Evolutionary conservation across 129 eudicot genomes (phyloP).

Genomic region (Smallanthus sonchifolius): DNA sequence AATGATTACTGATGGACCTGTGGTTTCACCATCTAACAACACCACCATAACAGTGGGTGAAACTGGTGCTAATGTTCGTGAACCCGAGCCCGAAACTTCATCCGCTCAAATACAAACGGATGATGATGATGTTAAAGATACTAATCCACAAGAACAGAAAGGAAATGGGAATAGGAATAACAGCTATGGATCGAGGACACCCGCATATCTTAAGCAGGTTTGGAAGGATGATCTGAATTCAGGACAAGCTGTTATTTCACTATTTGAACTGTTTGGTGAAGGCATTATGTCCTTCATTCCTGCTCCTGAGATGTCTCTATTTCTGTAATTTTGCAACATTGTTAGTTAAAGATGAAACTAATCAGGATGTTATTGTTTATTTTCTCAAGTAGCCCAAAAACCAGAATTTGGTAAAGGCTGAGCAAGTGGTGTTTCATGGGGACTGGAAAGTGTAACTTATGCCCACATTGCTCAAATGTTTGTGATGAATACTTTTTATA

Average conservation of each 20-base stretch:
- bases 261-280: constrained; percentile 58
- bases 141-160: background rate
- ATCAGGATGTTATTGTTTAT: background rate
- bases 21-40: constrained; percentile 22
- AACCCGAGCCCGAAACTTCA: constrained; percentile 29
- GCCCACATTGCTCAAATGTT: too few relatives aligned
- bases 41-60: constrained; percentile 10
- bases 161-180: constrained; percentile 8
- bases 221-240: constrained; percentile 75
- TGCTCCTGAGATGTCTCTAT: constrained; percentile 56
- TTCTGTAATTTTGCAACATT: constrained; percentile 31
- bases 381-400: background rate
- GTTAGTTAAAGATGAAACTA: background rate
- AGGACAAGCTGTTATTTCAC: constrained; percentile 44
- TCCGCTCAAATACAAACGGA: constrained; percentile 10
- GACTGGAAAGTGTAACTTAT: too few relatives aligned
- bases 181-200: constrained; percentile 22
- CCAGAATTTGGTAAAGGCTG: background rate
- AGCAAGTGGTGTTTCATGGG: too few relatives aligned
- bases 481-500: too few relatives aligned
- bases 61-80: constrained; percentile 15
- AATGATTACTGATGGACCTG: constrained; percentile 43
- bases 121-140: constrained; percentile 11
- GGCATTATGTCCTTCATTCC: constrained; percentile 63
- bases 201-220: constrained; percentile 51